phyloP scores from a whole-genome alignment of 169 alveolate genomes.

The Cryptosporidium sp. region DNA sequence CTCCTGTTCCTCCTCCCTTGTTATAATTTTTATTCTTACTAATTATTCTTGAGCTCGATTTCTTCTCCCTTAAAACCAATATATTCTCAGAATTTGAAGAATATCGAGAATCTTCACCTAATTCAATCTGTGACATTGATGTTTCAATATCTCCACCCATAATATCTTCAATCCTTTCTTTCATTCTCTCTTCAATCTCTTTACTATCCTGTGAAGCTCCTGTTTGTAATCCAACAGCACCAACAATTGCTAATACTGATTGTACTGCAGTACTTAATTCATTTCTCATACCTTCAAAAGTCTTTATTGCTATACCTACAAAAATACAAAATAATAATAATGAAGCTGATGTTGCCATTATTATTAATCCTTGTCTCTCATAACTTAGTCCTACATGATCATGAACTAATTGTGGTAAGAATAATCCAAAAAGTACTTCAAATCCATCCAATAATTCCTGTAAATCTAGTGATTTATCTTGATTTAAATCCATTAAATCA shows the following conservation, averaged over 20 bases:
- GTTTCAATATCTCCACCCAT: slow-evolving; percentile 79
- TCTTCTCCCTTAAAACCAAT: slow-evolving; percentile 34
- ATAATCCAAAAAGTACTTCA: slow-evolving; percentile 78
- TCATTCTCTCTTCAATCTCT: slow-evolving; percentile 78
- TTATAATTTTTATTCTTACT: neutral
- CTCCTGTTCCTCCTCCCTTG: neutral
- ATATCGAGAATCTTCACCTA: slow-evolving; percentile 44
- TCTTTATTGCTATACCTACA: slow-evolving; percentile 80
- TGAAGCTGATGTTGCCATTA: slow-evolving; percentile 74
- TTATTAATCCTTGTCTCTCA: slow-evolving; percentile 71
- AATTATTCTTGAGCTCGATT: slow-evolving; percentile 37
- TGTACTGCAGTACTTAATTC: slow-evolving; percentile 82
- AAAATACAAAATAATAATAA: slow-evolving; percentile 78
- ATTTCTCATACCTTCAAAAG: slow-evolving; percentile 80
- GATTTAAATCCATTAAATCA: slow-evolving; percentile 81
- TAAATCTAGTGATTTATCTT: slow-evolving; percentile 76
- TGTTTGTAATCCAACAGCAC: slow-evolving; percentile 82
- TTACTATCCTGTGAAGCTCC: slow-evolving; percentile 80
- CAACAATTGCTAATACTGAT: slow-evolving; percentile 80
- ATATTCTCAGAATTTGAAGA: slow-evolving; percentile 4
- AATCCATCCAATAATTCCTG: slow-evolving; percentile 80
- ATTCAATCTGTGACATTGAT: slow-evolving; percentile 77
- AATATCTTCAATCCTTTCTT: slow-evolving; percentile 78
- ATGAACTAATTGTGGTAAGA: slow-evolving; percentile 78
- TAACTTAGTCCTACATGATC: slow-evolving; percentile 78